Evolutionary conservation across 2,329 filamentous ascomycete genomes (phyloP).

Genomic region (Penicillium nordicum): DNA sequence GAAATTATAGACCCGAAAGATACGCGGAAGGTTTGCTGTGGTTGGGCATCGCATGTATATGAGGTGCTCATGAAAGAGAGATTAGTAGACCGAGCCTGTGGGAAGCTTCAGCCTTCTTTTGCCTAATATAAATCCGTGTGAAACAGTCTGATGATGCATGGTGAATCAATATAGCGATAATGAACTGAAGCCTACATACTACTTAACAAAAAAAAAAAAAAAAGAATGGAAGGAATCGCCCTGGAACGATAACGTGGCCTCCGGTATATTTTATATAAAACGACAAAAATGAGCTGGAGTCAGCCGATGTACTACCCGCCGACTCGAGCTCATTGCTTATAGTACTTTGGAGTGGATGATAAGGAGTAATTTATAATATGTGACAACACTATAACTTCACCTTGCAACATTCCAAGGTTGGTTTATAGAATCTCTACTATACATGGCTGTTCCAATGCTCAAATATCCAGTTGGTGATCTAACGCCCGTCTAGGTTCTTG

Average conservation of each 20-base stretch:
- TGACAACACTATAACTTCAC: no score
- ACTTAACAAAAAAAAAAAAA: background rate
- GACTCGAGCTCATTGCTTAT: background rate
- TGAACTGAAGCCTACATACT: no score
- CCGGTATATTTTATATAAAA: background rate
- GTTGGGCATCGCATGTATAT: conserved; percentile 58
- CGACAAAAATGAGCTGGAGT: background rate
- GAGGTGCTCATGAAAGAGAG: conserved; percentile 51
- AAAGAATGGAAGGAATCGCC: background rate
- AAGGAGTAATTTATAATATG: background rate
- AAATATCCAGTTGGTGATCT: background rate
- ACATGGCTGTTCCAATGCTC: background rate
- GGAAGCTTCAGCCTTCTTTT: conserved; percentile 46
- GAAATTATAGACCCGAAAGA: conserved; percentile 63
- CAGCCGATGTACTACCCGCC: background rate
- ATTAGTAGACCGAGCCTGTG: conserved; percentile 41
- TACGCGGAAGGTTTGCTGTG: conserved; percentile 54
- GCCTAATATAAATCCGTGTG: conserved; percentile 37
- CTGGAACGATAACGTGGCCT: background rate
- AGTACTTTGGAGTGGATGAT: background rate
- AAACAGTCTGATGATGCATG: no score
- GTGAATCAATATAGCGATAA: background rate
- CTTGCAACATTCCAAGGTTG: background rate
- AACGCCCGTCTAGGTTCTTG: background rate
- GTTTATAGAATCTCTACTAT: background rate